Base-by-base conservation (phyloP, 164 flowering plant genomes). In the Buxus sempervirens region DNA sequence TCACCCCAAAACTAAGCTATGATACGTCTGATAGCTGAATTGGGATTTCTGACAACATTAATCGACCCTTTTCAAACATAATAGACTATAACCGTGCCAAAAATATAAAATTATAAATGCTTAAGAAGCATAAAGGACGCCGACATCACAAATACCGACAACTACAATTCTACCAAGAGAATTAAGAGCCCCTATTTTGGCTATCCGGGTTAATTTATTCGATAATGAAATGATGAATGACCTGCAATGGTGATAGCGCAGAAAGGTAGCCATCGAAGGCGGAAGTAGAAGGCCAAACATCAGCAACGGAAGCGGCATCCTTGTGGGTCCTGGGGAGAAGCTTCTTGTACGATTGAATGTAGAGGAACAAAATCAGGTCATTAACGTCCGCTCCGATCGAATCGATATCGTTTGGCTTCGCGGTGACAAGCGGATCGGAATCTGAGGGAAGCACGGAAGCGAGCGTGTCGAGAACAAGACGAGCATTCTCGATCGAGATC, bases 211-310 rank as follows among this genome's bases (percentile, higher is more conserved):
- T 32, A 32, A 32, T 32, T 32, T 32, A 32, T 3, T 32, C 38
- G 3, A 6, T 10, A 4, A 45, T 5, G 14, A 45, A 45, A 10
- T 10, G 12, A 45, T 4, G 16, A 15, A 45, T 64, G 38, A 88
- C 99, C 96, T 93, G 98, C 32, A 96, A 78, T 0, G 99, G 99
- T 20, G 99, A 92, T 5, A 96, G 82, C 4, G 91, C 95, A 1
- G 98, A 96, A 22, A 96, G 81, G 65, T 80, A 90, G 0, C 97
- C 97, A 73, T 96, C 99, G 63, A 96, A 96, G 2, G 97, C 97
- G 0, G 97, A 93, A 0, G 98, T 91, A 24, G 97, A 87, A 0
- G 98, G 98, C 99, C 99, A 96, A 23, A 96, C 98, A 79, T 96
- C 98, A 5, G 91, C 88, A 5, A 96, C 92, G 0, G 95, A 76